These are phyloP conservation scores for Cucurbitaria berberidis DNA, from an alignment of 2,329 filamentous ascomycete species.

Conservation along the genomic window DNA sequence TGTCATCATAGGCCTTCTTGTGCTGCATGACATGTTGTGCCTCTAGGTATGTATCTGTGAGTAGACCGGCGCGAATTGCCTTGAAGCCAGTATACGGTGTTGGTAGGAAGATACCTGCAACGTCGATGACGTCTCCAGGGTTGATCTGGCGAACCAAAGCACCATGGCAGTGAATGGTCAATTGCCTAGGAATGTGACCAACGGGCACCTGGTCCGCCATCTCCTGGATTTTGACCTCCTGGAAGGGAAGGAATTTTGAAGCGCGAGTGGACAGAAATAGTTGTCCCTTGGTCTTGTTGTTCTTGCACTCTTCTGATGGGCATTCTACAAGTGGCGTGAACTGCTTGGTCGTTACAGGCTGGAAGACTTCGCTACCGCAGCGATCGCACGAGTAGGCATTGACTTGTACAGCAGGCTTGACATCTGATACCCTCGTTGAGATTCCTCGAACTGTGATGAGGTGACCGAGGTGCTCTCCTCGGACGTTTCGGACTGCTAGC, in stretches of 20 bases:
- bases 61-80: conserved; percentile 91
- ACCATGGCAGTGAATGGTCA: conserved; percentile 90
- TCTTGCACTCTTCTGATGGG: conserved; percentile 85
- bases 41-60: conserved; percentile 96
- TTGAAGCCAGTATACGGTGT: conserved; percentile 99
- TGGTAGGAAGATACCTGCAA: conserved; percentile 93
- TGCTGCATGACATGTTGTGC: conserved; percentile 93
- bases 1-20: conserved; percentile 97
- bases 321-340: conserved; percentile 88
- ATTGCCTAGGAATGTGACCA: conserved; percentile 90
- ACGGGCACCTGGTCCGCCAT: conserved; percentile 99
- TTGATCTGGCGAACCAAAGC: conserved; percentile 85
- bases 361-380: conserved; percentile 96
- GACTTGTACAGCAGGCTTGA: conserved; percentile 96
- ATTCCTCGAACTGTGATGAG: conserved; percentile 96
- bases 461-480: conserved; percentile 88
- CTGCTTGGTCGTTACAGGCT: conserved; percentile 89
- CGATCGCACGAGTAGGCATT: conserved; percentile 98
- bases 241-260: conserved; percentile 96
- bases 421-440: conserved; percentile 92
- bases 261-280: conserved; percentile 93
- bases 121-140: conserved; percentile 91
- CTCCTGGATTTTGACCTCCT: conserved; percentile 98
- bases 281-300: conserved; percentile 91
- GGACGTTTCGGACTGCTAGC: conserved; percentile 90